Base-by-base conservation (phyloP, 768 basidiomycete genomes). In the Lyophyllum atratum region DNA sequence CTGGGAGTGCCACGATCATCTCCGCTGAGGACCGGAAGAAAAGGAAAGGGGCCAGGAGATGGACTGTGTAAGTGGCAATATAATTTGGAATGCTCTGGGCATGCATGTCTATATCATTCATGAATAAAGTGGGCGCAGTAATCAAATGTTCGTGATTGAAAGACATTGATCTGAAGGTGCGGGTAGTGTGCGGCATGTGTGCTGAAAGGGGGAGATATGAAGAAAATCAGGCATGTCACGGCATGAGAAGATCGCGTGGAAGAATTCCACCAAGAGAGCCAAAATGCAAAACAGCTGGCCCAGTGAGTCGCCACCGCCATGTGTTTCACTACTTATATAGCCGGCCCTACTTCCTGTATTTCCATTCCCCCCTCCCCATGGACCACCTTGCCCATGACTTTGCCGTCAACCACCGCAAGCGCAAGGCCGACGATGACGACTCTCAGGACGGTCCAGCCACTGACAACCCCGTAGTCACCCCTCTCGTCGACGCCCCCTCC, bases 341-440 rank as follows among this genome's bases (percentile, higher is more conserved):
- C 67, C 64, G 64, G 62, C 62, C 64, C 64, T 55, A 43, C 28
- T 49, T 52, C 51, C 49, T 42, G 52, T 60, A 62, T 45, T 51
- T 65, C 53, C 59, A 63, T 64, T 50, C 59, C 49, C 56, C 59
- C 62, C 49, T 52, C 45, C 58, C 60, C 59, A 88, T 89, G 85
- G 85, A 87, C 75, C 79, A 85, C 77, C 77, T 85, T 61, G 78
- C 82, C 64, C 82, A 85, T 59, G 75, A 79, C 54, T 70, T 74
- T 62, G 79, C 80, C 57, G 64, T 79, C 28, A 73, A 80, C 79
- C 77, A 78, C 68, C 80, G 85, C 68, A 90, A 90, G 72, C 85
- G 89, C 63, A 90, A 91, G 73, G 81, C 85, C 0, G 81, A 81
- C 68, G 52, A 68, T 26, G 85, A 88, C 65, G 80, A 81, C 66